Base-by-base conservation (phyloP, 2,329 filamentous ascomycete species). In the Tolypocladium tundrense region DNA sequence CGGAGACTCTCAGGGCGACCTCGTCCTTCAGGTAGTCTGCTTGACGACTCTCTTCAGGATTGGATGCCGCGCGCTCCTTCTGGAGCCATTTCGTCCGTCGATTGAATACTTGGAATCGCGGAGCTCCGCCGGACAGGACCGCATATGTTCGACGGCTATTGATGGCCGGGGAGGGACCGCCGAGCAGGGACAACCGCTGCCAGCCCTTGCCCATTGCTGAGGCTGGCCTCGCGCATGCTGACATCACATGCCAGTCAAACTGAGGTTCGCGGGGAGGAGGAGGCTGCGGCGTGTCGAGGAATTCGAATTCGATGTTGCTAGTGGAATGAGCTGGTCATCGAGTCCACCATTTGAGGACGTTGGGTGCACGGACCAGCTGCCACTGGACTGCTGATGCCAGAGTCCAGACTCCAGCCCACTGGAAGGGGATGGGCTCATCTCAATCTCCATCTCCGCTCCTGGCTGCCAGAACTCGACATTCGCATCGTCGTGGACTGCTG, bases 1-100 rank as follows among this genome's bases (percentile, higher is more conserved):
- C 93, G 66, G 89, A 90, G 33, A 99, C 77, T 54, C 94, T 84
- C 52, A 80, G 79, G 55, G 94, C 94, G 5, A 97, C 88, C 71
- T 97, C 93, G 69, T 97, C 91, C 70, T 92, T 91, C 58, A 99
- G 77, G 69, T 97, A 97, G 75, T 97, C 94, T 31, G 91, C 88
- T 66, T 89, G 83, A 19, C 93, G 83, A 69, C 91, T 91, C 62
- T 81, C 74, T 62, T 90, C 83, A 11, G 82, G 76, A 68, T 93
- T 79, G 52, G 78, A 70, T 0, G 90, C 92, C 1, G 91, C 88
- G 61, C 93, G 84, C 72, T 97, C 91, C 72, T 91, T 95, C 71
- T 99, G 94, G 54, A 94, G 76, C 79, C 89, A 92, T 79, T 99
- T 99, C 27, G 87, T 84, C 64, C 83, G 83, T 61, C 86, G 84